A percentile compares a stretch with the other conserved stretches of the same genome.
Evolutionary conservation across 2,329 filamentous ascomycete species (phyloP).

Genomic region (Apiospora koreana): DNA sequence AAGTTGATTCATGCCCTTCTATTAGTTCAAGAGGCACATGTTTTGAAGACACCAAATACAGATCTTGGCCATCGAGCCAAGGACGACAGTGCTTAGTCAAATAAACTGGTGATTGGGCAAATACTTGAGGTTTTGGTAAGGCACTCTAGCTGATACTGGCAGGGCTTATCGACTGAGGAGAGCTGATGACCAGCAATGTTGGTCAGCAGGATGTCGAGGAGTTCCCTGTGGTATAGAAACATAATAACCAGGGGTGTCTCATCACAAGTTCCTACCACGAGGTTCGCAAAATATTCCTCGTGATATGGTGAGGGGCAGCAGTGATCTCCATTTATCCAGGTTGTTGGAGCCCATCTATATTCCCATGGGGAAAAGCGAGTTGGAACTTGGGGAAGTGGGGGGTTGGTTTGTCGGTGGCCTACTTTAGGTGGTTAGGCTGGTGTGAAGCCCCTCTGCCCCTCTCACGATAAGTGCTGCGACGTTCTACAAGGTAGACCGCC

Average conservation of each 20-base stretch:
- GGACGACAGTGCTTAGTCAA: background rate
- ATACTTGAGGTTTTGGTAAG: background rate
- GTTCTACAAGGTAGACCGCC: conserved; percentile 6
- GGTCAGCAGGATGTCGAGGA: background rate
- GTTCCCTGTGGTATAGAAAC: background rate
- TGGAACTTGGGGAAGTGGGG: background rate
- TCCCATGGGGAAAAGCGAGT: background rate
- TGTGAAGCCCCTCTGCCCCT: background rate
- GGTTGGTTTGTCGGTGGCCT: background rate
- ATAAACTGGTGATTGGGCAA: background rate
- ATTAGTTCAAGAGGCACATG: background rate
- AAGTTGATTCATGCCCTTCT: background rate
- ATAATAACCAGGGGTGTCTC: background rate
- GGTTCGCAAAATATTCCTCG: background rate
- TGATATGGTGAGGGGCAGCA: background rate
- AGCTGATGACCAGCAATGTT: background rate
- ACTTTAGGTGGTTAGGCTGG: background rate
- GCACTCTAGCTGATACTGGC: background rate
- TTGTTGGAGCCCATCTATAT: background rate
- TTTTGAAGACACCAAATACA: background rate
- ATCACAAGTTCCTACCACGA: background rate
- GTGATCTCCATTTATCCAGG: conserved; percentile 1
- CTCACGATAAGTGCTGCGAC: background rate
- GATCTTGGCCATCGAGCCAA: background rate
- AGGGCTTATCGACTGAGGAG: background rate